phyloP scores from a whole-genome alignment of 108 stramenopile genomes.

The Aureococcus anophagefferens region DNA sequence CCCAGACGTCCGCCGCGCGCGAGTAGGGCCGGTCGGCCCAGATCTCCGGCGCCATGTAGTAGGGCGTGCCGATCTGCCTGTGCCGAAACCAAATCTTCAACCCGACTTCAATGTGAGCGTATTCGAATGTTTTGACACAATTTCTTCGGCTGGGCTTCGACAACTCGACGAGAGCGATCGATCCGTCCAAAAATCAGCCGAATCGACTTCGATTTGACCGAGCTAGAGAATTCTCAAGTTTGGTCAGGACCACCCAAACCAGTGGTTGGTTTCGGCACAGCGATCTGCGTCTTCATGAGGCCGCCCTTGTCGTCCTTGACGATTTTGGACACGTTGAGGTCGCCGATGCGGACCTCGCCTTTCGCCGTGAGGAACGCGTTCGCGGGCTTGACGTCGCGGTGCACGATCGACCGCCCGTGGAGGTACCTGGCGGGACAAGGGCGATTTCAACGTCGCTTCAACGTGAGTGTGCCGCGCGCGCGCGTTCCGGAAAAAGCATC shows the following conservation, averaged over 20 bases:
- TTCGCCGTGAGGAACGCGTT: constrained; percentile 37
- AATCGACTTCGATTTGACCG: too few relatives aligned
- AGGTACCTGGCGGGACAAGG: background rate
- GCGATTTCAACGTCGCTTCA: constrained; percentile 3
- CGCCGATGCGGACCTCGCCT: constrained; percentile 23
- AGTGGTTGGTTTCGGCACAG: too few relatives aligned
- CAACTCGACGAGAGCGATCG: too few relatives aligned
- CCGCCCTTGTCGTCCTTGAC: constrained; percentile 3
- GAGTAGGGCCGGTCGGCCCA: constrained; percentile 41
- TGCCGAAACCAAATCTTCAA: too few relatives aligned
- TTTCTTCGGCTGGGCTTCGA: too few relatives aligned
- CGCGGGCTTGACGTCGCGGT: constrained; percentile 29
- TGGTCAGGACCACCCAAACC: too few relatives aligned
- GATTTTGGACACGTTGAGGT: constrained; percentile 36
- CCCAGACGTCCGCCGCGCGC: constrained; percentile 45
- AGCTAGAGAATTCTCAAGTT: too few relatives aligned
- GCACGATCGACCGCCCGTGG: constrained; percentile 1
- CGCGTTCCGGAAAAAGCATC: too few relatives aligned
- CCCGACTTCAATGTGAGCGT: too few relatives aligned
- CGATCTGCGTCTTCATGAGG: constrained; percentile 27
- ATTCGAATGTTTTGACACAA: too few relatives aligned
- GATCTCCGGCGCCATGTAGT: constrained; percentile 56
- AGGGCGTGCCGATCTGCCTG: constrained; percentile 54
- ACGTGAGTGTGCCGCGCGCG: too few relatives aligned
- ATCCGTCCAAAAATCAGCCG: too few relatives aligned